Evolutionary conservation across 1,139 yeast genomes (phyloP), one percentile per base, ranked within the genome.

Genomic region (Taiozyma sp.): DNA sequence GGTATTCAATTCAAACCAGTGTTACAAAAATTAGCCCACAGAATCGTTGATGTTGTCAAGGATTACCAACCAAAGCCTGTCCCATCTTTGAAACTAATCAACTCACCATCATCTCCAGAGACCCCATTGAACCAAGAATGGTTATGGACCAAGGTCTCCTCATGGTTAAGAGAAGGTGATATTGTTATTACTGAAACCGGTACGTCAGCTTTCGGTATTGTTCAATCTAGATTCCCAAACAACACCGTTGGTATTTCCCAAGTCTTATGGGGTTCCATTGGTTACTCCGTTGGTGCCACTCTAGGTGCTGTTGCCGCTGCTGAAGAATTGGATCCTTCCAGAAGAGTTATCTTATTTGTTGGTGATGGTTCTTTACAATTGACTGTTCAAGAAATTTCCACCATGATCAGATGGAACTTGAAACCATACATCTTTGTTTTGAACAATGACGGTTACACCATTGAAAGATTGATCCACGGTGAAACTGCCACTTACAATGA

Each of bases 341-440:
- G 81, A 69, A 80, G 96, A 75, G 95, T 87, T 54, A 78, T 87
- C 58, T 74, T 89, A 61, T 89, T 89, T 70, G 87, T 87, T 52
- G 96, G 96, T 70, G 96, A 89, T 69, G 96, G 96, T 66, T 88
- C 96, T 30, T 76, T 89, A 66, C 96, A 89, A 72, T 78, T 89
- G 69, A 87, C 96, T 4, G 93, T 85, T 34, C 95, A 89, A 71
- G 95, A 89, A 67, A 85, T 89, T 66, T 84, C 92, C 58, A 85
- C 95, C 61, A 83, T 87, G 84, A 76, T 86, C 67, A 82, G 88
- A 72, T 85, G 90, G 87, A 80, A 81, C 50, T 78, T 85, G 64
- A 84, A 83, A 58, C 93, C 96, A 57, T 88, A 88, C 73, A 71
- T 89, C 65, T 89, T 88, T 67, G 84, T 89, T 46, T 78, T 89